Percentiles rank a stretch among this genome's conserved stretches.
These are phyloP conservation scores for Bipolaris bicolor DNA, from an alignment of 2,329 filamentous ascomycete species.

Conservation along the genomic window DNA sequence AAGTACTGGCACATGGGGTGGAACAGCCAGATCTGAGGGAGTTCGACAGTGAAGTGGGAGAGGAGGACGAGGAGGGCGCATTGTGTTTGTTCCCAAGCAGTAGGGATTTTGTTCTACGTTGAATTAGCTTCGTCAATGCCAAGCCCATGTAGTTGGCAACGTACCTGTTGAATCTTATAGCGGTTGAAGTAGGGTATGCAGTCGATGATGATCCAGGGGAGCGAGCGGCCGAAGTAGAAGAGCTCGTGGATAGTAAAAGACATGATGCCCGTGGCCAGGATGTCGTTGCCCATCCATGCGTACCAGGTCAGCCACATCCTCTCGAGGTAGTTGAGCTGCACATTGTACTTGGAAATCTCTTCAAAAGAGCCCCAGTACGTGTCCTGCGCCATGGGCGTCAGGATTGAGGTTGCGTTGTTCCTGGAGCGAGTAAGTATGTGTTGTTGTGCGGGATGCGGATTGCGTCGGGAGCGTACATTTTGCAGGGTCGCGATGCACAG, in stretches of 20 bases:
- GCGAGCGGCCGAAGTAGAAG: slow-evolving; percentile 88
- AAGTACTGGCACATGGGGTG: slow-evolving; percentile 94
- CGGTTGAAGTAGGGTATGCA: slow-evolving; percentile 83
- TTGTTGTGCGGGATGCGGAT: slow-evolving; percentile 14
- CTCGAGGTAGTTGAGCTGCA: slow-evolving; percentile 85
- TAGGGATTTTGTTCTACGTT: slow-evolving; percentile 78
- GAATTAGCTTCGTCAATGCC: slow-evolving; percentile 19
- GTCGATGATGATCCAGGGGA: slow-evolving; percentile 95
- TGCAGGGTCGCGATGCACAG: slow-evolving; percentile 25
- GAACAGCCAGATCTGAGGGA: slow-evolving; percentile 99
- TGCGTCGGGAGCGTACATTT: slow-evolving; percentile 30
- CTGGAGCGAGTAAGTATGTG: slow-evolving; percentile 34
- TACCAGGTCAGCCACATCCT: slow-evolving; percentile 96
- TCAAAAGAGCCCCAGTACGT: slow-evolving; percentile 71
- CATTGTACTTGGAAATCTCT: slow-evolving; percentile 73
- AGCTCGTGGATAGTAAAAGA: slow-evolving; percentile 94
- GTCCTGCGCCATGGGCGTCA: slow-evolving; percentile 53
- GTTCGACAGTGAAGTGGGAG: slow-evolving; percentile 95
- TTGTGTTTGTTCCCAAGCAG: slow-evolving; percentile 90
- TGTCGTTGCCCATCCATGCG: slow-evolving; percentile 96
- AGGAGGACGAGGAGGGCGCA: slow-evolving; percentile 92
- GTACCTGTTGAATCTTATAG: slow-evolving; percentile 91
- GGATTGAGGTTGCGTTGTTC: slow-evolving; percentile 47
- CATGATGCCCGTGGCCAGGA: slow-evolving; percentile 95
- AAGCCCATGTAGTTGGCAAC: slow-evolving; percentile 35